These are phyloP conservation scores for Scedosporium dehoogii DNA, from an alignment of 2,329 filamentous ascomycete species.

Conservation along the genomic window DNA sequence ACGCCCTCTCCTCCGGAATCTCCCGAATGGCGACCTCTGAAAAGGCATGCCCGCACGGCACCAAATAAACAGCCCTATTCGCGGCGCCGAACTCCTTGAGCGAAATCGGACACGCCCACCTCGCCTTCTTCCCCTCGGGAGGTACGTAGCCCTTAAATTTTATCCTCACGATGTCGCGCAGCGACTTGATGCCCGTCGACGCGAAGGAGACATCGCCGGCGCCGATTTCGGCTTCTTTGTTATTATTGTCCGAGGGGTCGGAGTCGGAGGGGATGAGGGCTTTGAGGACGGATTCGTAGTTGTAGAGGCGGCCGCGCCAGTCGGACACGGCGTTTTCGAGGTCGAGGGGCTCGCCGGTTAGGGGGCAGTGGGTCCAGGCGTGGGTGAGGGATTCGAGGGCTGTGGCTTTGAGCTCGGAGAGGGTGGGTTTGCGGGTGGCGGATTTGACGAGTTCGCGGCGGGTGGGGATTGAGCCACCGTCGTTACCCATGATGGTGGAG, in stretches of 20 bases:
- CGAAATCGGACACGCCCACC: slow-evolving; percentile 78
- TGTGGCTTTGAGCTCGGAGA: slow-evolving; percentile 80
- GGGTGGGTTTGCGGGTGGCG: slow-evolving; percentile 71
- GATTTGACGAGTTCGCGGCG: slow-evolving; percentile 94
- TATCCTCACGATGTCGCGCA: slow-evolving; percentile 82
- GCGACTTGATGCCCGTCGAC: slow-evolving; percentile 56
- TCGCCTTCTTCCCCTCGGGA: slow-evolving; percentile 29
- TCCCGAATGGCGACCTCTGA: slow-evolving; percentile 77
- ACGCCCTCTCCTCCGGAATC: slow-evolving; percentile 48
- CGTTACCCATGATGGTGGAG: slow-evolving; percentile 72
- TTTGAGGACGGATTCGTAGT: slow-evolving; percentile 81
- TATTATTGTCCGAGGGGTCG: slow-evolving; percentile 38
- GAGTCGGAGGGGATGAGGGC: slow-evolving; percentile 39
- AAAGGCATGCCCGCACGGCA: slow-evolving; percentile 94
- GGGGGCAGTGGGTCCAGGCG: slow-evolving; percentile 75
- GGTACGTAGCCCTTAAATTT: slow-evolving; percentile 49
- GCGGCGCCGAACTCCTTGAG: slow-evolving; percentile 73
- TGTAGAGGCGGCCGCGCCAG: slow-evolving; percentile 75
- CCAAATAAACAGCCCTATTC: slow-evolving; percentile 75
- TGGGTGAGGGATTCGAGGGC: slow-evolving; percentile 78
- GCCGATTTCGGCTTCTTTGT: slow-evolving; percentile 20
- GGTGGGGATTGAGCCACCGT: slow-evolving; percentile 92
- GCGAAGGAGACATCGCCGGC: slow-evolving; percentile 24
- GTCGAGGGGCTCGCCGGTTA: slow-evolving; percentile 69
- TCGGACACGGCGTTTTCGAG: slow-evolving; percentile 72